Evolutionary conservation across 352 stramenopile genomes (phyloP).

Genomic region (Globisporangium canariense): DNA sequence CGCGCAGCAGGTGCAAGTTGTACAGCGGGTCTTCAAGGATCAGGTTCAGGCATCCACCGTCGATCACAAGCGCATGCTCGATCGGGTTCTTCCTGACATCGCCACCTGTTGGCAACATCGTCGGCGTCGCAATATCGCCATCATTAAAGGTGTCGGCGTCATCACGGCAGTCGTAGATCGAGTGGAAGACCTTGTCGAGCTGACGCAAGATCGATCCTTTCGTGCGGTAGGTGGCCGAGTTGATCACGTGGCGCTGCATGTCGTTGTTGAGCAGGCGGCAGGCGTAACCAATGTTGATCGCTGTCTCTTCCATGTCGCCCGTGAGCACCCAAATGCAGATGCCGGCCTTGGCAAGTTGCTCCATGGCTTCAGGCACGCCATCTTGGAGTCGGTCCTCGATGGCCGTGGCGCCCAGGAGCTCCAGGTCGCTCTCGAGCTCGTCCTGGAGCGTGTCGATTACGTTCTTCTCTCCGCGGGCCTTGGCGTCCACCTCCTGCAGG

Average conservation of each 20-base stretch:
- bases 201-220: slow-evolving; percentile 64
- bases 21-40: slow-evolving; percentile 69
- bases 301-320: slow-evolving; percentile 88
- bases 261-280: slow-evolving; percentile 89
- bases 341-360: slow-evolving; percentile 62
- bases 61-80: slow-evolving; percentile 92
- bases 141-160: not conserved
- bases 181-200: slow-evolving; percentile 81
- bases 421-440: slow-evolving; percentile 75
- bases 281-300: slow-evolving; percentile 87
- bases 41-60: slow-evolving; percentile 89
- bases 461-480: slow-evolving; percentile 56
- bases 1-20: slow-evolving; percentile 78
- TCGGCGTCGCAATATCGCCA: slow-evolving; percentile 18
- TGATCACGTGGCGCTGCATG: slow-evolving; percentile 91
- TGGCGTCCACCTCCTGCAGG: slow-evolving; percentile 67
- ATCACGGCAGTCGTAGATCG: slow-evolving; percentile 34
- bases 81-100: slow-evolving; percentile 21
- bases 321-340: slow-evolving; percentile 89
- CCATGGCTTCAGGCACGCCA: slow-evolving; percentile 79
- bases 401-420: slow-evolving; percentile 75
- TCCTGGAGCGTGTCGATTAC: slow-evolving; percentile 65
- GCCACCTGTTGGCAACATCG: slow-evolving; percentile 16
- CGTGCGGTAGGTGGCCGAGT: slow-evolving; percentile 55
- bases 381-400: slow-evolving; percentile 88